Base-by-base conservation (phyloP, 768 basidiomycete species). In the Lactarius psammicola region DNA sequence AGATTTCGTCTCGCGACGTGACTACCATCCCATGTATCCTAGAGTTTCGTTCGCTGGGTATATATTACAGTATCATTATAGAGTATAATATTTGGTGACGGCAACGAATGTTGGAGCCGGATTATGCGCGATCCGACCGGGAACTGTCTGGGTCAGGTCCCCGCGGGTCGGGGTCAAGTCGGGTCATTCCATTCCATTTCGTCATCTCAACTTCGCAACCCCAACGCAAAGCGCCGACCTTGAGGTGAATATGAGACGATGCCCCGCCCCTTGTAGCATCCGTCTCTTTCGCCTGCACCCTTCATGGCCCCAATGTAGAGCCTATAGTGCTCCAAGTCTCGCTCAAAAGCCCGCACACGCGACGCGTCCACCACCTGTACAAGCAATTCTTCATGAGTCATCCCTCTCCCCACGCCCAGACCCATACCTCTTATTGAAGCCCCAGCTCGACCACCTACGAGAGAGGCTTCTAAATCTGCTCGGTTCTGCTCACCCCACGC, bases 401-500 rank as follows among this genome's bases (percentile, higher is more conserved):
- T 8, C 36, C 13, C 56, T 59, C 28, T 57, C 63, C n/a, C 17
- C 71, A 31, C 78, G 77, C 30, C 79, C 80, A 33, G 89, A 94
- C 73, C 92, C 94, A 30, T 85, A 87, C 71, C 71, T 79, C 11
- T 78, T 95, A 51, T 84, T 97, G 66, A 83, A 85, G 49, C 77
- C 86, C 18, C 91, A 98, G 74, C 83, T 98, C 38, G 74, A 81
- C 30, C 80, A 82, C 62, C 80, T 99, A 49, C 87, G 89, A 64
- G 80, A 83, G 23, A 88, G 85, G 58, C 81, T 98, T 53, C 80
- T 94, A 66, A 78, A 80, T 65, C 82, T 98, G 46, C 83, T 98
- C 8, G 95, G 94, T 23, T 89, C 92, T 3, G 90, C 94, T 9
- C 93, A 98, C 75, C 92, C 96, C 1, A 85, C 87, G 4, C 86